These are phyloP conservation scores for Rutstroemia sp. DNA, from an alignment of 2,329 filamentous ascomycete species.

Conservation along the genomic window DNA sequence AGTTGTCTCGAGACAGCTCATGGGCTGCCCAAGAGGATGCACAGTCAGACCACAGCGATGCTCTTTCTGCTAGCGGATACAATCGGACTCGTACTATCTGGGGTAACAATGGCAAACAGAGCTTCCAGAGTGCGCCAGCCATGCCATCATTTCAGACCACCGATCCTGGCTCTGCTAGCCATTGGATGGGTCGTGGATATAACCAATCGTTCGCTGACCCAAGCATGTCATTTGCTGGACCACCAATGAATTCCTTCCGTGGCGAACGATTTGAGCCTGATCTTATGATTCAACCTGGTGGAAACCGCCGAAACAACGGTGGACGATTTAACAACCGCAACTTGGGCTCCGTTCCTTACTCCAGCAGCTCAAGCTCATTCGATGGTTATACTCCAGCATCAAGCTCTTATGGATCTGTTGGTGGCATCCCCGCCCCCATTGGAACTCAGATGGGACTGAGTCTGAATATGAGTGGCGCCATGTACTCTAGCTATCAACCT, in stretches of 20 bases:
- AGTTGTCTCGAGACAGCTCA: constrained; percentile 34
- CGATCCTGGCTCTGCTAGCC: constrained; percentile 32
- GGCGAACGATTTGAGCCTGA: constrained; percentile 27
- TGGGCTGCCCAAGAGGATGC: constrained; percentile 49
- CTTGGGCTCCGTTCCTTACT: constrained; percentile 22
- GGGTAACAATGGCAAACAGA: constrained; percentile 38
- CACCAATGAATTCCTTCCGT: constrained; percentile 22
- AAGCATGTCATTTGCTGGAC: constrained; percentile 21
- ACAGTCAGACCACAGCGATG: constrained; percentile 50
- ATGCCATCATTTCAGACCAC: constrained; percentile 21
- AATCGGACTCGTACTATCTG: constrained; percentile 50
- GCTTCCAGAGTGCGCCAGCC: constrained; percentile 26
- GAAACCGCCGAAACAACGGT: constrained; percentile 21
- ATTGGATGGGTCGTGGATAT: constrained; percentile 40
- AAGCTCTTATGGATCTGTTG: constrained; percentile 25
- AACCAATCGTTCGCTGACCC: constrained; percentile 27
- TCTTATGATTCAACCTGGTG: constrained; percentile 22
- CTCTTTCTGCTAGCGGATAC: constrained; percentile 43
- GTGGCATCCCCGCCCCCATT: constrained; percentile 17
- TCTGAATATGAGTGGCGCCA: constrained; percentile 15
- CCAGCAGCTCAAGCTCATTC: constrained; percentile 29
- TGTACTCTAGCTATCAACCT: constrained; percentile 36
- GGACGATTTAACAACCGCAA: constrained; percentile 26
- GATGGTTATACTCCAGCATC: constrained; percentile 27
- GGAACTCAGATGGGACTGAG: constrained; percentile 17